Base-by-base conservation (phyloP, 306 rosid genomes). In the Boehmeria nivea region DNA sequence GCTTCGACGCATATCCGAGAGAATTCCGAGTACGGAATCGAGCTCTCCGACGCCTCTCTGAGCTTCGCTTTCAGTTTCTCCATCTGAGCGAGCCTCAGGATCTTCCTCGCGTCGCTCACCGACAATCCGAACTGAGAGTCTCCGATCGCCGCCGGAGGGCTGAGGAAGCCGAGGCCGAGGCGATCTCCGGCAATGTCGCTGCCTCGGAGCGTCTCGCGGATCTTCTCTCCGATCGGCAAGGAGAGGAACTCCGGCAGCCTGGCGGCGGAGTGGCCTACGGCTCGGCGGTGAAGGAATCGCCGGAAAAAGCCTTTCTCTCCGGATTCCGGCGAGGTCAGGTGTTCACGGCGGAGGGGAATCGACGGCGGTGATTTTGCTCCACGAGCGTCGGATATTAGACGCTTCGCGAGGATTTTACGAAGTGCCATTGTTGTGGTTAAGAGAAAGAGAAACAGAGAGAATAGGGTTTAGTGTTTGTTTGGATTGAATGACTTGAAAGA, bases 1-100 rank as follows among this genome's bases (percentile, higher is more conserved):
- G 47, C 62, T 20, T 91, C 84, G 20, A 24, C 72, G 23, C 96
- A 91, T 54, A 87, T 77, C 50, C 81, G 64, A 22, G 71, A 4
- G 6, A 76, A 87, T 33, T 87, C 89, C 1, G 71, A 34, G 62
- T 81, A 73, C 37, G 74, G 67, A 74, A 91, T 67, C 2, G 87
- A 76, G 38, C 59, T 71, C 71, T 61, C 70, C 8, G 79, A 66
- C 36, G 76, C 52, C 24, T 67, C 66, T 59, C 81, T 76, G 25
- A 91, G 67, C 63, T 54, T 87, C 26, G 64, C 65, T 51, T 83
- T 87, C 61, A 91, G 64, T 68, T 75, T 91, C 84, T 84, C 93
- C 61, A 78, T 65, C 53, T 73, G 79, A 19, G 84, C 23, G 0
- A 75, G 54, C 67, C 68, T 78, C 47, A 87, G 76, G 31, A 93